Evolutionary conservation across 2,329 filamentous ascomycete species (phyloP), one percentile per base, ranked within the genome.

Genomic region (Colletotrichum shisoi): DNA sequence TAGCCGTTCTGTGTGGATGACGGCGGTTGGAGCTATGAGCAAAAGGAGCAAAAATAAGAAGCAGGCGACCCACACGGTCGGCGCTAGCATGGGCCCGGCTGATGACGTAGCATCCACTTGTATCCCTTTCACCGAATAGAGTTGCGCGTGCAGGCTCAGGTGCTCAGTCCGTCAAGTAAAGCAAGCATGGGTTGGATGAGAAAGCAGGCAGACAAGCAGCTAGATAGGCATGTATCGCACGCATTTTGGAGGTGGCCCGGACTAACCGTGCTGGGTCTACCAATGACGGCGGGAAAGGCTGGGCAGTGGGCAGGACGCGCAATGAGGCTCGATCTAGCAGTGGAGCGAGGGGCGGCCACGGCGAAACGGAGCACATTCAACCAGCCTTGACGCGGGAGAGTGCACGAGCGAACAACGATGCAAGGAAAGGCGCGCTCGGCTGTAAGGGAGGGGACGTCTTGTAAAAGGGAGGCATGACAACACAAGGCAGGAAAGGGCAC

Each of bases 21-120:
- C 27, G 51, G 45, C 17, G 8, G 24, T 49, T 56, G 62, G 56
- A 40, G 37, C 27, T 24, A 68, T 56, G 42, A 64, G 48, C 49
- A 17, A 67, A 53, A 54, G 34, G 39, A 44, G 48, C 24, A 57
- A 63, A 63, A 60, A 31, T 65, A 51, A 68, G 54, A 60, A 59
- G 27, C 15, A 58, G 56, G 19, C 34, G 42, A 24, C 37, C 42
- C 46, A 24, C 49, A 40, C 17, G 19, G 21, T 12, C 31, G 13
- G 45, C 66, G 52, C 57, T 62, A 66, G 57, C 40, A 39, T 52
- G 64, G 57, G 51, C 45, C 58, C 15, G 45, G 52, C 57, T 67
- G 57, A 68, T 68, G 66, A 68, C 66, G 66, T 68, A 68, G 66
- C 51, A 67, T 42, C 51, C 54, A 64, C 60, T 19, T 57, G 45